phyloP scores from a whole-genome alignment of 116 monocot species.

The Zostera marina region DNA sequence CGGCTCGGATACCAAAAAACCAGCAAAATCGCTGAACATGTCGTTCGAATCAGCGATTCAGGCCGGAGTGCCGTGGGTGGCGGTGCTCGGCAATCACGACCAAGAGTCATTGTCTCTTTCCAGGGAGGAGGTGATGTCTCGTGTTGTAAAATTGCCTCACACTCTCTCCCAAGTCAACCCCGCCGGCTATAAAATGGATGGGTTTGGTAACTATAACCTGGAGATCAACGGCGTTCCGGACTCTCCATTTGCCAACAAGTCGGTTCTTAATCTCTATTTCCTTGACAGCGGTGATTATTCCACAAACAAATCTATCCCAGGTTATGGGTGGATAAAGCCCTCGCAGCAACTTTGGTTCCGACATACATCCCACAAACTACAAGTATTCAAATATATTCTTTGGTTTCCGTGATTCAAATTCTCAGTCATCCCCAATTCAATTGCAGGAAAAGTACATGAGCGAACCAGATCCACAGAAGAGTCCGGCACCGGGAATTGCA shows the following conservation, averaged over 20 bases:
- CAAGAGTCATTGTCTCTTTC: constrained; percentile 62
- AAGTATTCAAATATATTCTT: too few relatives aligned
- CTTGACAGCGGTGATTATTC: constrained; percentile 72
- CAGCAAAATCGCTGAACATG: constrained; percentile 46
- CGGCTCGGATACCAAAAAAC: constrained; percentile 44
- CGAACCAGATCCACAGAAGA: constrained; percentile 22
- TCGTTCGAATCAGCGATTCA: constrained; percentile 46
- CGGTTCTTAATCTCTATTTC: constrained; percentile 60
- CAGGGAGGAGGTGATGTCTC: constrained; percentile 55
- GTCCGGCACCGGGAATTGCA: constrained; percentile 34
- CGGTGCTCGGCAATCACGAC: constrained; percentile 88
- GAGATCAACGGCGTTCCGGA: constrained; percentile 31
- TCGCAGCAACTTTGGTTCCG: constrained; percentile 68
- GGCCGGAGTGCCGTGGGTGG: constrained; percentile 71
- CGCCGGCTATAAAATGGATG: constrained; percentile 44
- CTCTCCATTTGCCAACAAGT: constrained; percentile 30
- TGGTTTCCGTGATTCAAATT: too few relatives aligned
- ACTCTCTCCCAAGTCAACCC: constrained; percentile 66
- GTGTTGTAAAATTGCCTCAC: constrained; percentile 37
- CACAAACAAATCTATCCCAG: constrained; percentile 21
- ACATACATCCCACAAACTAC: constrained; percentile 23
- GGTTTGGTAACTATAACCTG: constrained; percentile 80
- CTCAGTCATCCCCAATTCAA: too few relatives aligned
- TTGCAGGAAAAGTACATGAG: constrained; percentile 18
- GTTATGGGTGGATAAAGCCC: constrained; percentile 62